phyloP scores from a whole-genome alignment of 306 rosid genomes.

The Alnus glutinosa region DNA sequence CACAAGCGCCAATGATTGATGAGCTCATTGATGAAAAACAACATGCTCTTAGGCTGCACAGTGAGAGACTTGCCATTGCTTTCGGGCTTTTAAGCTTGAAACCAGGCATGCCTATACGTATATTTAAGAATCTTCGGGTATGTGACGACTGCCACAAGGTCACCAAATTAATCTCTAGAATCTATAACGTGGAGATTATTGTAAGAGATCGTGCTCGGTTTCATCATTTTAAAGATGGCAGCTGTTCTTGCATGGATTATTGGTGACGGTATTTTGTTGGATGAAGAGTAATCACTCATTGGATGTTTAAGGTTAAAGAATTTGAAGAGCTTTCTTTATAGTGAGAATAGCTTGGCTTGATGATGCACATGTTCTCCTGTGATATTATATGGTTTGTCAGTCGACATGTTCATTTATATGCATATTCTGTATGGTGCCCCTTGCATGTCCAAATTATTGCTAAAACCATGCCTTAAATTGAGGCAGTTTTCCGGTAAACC shows the following conservation, averaged over 20 bases:
- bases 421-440: not conserved
- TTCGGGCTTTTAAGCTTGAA: slow-evolving; percentile 60
- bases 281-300: not conserved
- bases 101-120: slow-evolving; percentile 53
- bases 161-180: slow-evolving; percentile 53
- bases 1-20: slow-evolving; percentile 58
- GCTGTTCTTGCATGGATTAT: slow-evolving; percentile 71
- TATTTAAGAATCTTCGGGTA: slow-evolving; percentile 74
- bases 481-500: not conserved
- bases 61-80: slow-evolving; percentile 79
- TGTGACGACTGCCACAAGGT: slow-evolving; percentile 71
- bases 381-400: not conserved
- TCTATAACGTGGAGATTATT: slow-evolving; percentile 60
- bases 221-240: slow-evolving; percentile 67
- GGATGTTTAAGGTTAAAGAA: not conserved
- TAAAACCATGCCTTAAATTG: not conserved
- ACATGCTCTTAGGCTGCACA: slow-evolving; percentile 53
- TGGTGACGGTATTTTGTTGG: slow-evolving; percentile 39
- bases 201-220: slow-evolving; percentile 73
- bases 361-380: not conserved
- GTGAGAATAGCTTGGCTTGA: not conserved
- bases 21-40: slow-evolving; percentile 42
- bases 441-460: not conserved
- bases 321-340: not conserved
- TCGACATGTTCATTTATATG: not conserved